Conservation (phyloP, 2,329 filamentous ascomycete species). For the Alternaria ventricosa region DNA sequence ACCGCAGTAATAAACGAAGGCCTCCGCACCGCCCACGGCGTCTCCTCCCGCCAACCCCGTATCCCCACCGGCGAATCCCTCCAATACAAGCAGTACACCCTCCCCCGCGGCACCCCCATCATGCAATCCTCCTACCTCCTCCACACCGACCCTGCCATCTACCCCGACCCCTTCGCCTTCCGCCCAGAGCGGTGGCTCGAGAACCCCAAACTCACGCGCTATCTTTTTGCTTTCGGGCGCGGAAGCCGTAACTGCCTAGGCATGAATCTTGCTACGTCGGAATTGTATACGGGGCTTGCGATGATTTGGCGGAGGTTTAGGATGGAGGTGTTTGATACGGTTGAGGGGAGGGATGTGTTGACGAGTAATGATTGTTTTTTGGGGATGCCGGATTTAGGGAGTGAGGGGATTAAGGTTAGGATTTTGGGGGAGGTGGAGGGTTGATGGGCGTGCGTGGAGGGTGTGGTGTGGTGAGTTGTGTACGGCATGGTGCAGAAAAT, state of each 20-base stretch:
- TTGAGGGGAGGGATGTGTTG: slow-evolving; percentile 16
- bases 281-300: slow-evolving; percentile 16
- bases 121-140: slow-evolving; percentile 38
- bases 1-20: slow-evolving; percentile 13
- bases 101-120: slow-evolving; percentile 36
- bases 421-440: not conserved
- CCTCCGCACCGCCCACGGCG: slow-evolving; percentile 30
- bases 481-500: no score
- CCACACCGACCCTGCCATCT: slow-evolving; percentile 34
- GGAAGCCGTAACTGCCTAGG: slow-evolving; percentile 18
- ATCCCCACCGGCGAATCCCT: slow-evolving; percentile 26
- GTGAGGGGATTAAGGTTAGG: slow-evolving; percentile 13
- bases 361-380: slow-evolving; percentile 21
- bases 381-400: slow-evolving; percentile 17
- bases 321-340: slow-evolving; percentile 15
- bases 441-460: not conserved
- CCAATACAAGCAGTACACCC: no score
- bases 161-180: slow-evolving; percentile 27
- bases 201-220: slow-evolving; percentile 9
- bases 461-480: no score
- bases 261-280: slow-evolving; percentile 20
- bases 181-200: slow-evolving; percentile 39
- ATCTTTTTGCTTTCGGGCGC: slow-evolving; percentile 14
- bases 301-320: slow-evolving; percentile 8
- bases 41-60: slow-evolving; percentile 31